phyloP scores from a whole-genome alignment of 495 filamentous ascomycete species.

The Annulohypoxylon nitens region DNA sequence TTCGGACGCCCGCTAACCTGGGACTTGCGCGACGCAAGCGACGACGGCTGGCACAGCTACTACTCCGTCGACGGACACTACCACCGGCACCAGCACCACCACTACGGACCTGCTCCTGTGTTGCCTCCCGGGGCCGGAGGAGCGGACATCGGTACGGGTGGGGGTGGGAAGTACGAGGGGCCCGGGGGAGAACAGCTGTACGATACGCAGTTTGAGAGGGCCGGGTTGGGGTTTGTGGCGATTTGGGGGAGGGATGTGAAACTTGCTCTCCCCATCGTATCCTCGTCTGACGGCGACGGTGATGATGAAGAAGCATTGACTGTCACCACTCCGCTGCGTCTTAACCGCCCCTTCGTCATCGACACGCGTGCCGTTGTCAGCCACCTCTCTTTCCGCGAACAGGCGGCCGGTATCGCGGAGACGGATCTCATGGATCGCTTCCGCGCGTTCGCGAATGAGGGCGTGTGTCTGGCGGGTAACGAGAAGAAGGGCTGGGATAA shows the following conservation, averaged over 20 bases:
- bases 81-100: background rate
- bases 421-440: background rate
- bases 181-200: constrained; percentile 2
- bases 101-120: background rate
- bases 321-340: background rate
- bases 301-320: background rate
- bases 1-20: background rate
- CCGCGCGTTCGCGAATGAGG: background rate
- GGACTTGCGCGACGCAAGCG: background rate
- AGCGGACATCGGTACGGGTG: background rate
- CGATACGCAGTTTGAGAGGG: background rate
- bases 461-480: background rate
- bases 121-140: background rate
- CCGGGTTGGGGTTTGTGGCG: background rate
- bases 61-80: background rate
- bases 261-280: background rate
- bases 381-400: background rate
- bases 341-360: background rate
- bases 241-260: background rate
- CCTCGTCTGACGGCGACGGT: no score
- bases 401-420: background rate
- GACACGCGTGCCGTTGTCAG: background rate
- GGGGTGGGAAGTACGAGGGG: background rate
- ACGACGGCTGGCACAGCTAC: background rate
- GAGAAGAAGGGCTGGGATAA: background rate